Conservation (phyloP, 2,329 filamentous ascomycete genomes). For the Rutstroemia sp. region DNA sequence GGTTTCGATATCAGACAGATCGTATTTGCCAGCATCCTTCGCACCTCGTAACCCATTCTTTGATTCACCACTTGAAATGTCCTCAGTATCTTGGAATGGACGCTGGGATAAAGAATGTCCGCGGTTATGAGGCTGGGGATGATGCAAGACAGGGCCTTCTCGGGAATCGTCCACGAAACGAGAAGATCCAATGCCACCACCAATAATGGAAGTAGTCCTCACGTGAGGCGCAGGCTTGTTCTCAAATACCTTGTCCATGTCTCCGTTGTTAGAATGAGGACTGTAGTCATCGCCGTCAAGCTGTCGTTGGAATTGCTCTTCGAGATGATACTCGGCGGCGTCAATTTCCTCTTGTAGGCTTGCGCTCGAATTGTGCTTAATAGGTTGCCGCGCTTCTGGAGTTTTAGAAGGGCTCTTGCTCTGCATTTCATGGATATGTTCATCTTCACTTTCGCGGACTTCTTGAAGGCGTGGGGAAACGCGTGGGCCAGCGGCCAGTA, state of each 20-base stretch:
- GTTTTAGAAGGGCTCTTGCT: conserved; percentile 47
- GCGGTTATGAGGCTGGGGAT: conserved; percentile 66
- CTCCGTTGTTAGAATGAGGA: conserved; percentile 41
- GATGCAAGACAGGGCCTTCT: conserved; percentile 54
- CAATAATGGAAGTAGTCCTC: conserved; percentile 19
- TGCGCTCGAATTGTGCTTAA: conserved; percentile 62
- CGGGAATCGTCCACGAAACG: conserved; percentile 44
- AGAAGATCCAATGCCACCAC: conserved; percentile 22
- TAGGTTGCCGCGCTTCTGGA: conserved; percentile 51
- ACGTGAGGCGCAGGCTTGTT: conserved; percentile 13
- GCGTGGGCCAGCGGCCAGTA: conserved; percentile 33
- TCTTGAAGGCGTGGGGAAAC: conserved; percentile 60
- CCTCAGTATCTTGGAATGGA: conserved; percentile 51
- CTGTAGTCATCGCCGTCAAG: conserved; percentile 73
- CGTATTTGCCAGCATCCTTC: conserved; percentile 29
- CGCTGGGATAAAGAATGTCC: conserved; percentile 64
- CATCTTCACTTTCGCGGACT: conserved; percentile 67
- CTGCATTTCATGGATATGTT: conserved; percentile 28
- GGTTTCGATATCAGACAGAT: conserved; percentile 61
- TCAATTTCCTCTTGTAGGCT: conserved; percentile 79
- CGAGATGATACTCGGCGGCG: conserved; percentile 77
- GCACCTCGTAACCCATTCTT: conserved; percentile 12
- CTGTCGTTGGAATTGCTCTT: conserved; percentile 71
- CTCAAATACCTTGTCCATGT: conserved; percentile 17
- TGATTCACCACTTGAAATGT: conserved; percentile 23